Evolutionary conservation across 768 basidiomycete species (phyloP), one percentile per base, ranked within the genome.

Genomic region (Rhizopogon vinicolor): DNA sequence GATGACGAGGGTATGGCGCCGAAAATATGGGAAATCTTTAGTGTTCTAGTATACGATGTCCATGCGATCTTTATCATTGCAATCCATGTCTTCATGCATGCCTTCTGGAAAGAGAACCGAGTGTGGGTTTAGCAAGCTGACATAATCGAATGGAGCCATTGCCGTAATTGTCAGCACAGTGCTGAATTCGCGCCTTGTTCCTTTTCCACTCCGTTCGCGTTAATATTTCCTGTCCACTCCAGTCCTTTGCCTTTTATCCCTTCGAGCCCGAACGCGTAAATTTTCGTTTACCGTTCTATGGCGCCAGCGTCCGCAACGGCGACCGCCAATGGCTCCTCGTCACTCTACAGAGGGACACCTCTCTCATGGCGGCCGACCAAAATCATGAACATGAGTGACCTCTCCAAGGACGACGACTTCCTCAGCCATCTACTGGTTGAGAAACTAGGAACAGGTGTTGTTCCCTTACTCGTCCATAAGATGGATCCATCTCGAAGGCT

Each of bases 321-420:
- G 61, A 54, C 62, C 41, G 62, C 62, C 46, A 59, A 62, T 18
- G 60, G 54, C 52, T 67, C 68, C 8, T 61, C 56, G 28, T 56
- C 63, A 41, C 41, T 52, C 35, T 19, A 14, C 7, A 56, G 35
- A 53, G 53, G 60, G 18, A 58, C 62, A 53, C 54, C 65, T 55
- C 64, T 85, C 55, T 63, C 73, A 73, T 92, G 90, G 90, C 84
- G 87, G 42, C 85, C 85, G 18, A 92, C 89, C 48, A 91, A 89
- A 78, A 86, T 89, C 63, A 93, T 93, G 90, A 89, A 90, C 75
- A 87, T 90, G 80, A 82, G 82, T 72, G 91, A 93, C 82, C 82
- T 93, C 58, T 89, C 91, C 65, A 85, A 83, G 71, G 91, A 93
- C 74, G 91, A 93, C 70, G 91, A 93, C 73, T 93, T 92, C 69